Base-by-base conservation (phyloP, 495 filamentous ascomycete genomes). In the Neurospora tetraspora region DNA sequence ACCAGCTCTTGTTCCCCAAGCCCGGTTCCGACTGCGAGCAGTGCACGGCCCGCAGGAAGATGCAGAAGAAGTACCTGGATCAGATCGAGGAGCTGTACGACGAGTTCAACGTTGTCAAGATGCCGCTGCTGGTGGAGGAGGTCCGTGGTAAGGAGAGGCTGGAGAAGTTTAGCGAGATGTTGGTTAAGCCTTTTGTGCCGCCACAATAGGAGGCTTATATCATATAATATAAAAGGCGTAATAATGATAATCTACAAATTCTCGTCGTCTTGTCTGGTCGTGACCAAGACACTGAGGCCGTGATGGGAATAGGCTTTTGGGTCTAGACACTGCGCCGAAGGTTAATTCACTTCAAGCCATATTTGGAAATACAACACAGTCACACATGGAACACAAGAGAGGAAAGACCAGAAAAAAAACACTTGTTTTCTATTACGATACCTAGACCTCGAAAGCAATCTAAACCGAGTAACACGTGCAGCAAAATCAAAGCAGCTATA, bases 11-110 rank as follows among this genome's bases (percentile, higher is more conserved):
- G 71, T 99, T 97, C 84, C 96, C 96, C 18, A 93, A 92, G 81
- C 87, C 91, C 73, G 91, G 90, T 31, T 96, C 91, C 77, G 87
- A 89, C 39, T 99, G 96, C 81, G 93, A 97, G 69, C 96, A 99
- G 84, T 99, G 96, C 82, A 97, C 93, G 77, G 93, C 96, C 37
- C 85, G 96, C 71, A 87, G 95, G 77, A 94, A 94, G 84, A 99
- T 99, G 96, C 96, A 99, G 85, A 96, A 95, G 89, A 99, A 99
- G 82, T 99, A 99, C 78, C 85, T 99, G 31, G 95, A 97, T 77
- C 96, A 99, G 85, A 98, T 98, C 74, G 94, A 97, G 83, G 96
- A 99, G 85, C 82, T 99, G 69, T 99, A 99, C 77, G 94, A 98
- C 75, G 96, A 99, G 80, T 99, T 99, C 82, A 97, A 99, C 80